Evolutionary conservation across 2,329 filamentous ascomycete species (phyloP), one percentile per base, ranked within the genome.

Genomic region (Tolypocladium guangdongense): DNA sequence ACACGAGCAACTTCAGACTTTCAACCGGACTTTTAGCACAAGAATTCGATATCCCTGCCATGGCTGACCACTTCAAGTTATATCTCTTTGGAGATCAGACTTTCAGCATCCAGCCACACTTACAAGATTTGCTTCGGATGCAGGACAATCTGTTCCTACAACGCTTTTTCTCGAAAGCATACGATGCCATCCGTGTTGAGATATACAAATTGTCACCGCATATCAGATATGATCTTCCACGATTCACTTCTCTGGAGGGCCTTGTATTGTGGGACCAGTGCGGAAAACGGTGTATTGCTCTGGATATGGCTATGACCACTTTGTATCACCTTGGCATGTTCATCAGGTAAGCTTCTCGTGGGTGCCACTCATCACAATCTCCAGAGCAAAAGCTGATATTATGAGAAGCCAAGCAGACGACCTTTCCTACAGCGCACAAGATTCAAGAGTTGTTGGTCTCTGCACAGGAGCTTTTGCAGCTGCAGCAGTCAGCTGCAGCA

Each of bases 21-120:
- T 37, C 36, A 37, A n/a, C 36, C 36, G n/a, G 14, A 6, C 35
- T 7, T 33, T 37, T 18, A 37, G 36, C 36, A 14, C 36, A 37
- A 36, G n/a, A 16, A 37, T n/a, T 37, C 36, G n/a, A 37, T 16
- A n/a, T 16, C 16, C n/a, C 36, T 37, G 33, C 20, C 24, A 51
- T 52, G 50, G 46, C 22, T 18, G 47, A 45, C 38, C 32, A 55
- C 7, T 22, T 55, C 12, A 50, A 55, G 46, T 41, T 55, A 12
- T 52, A 50, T 41, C 50, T 55, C 47, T 55, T 55, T 27, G 54
- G 54, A 39, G 54, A 55, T 49, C 54, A 55, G 51, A 55, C 54
- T 2, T 55, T 48, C 36, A 48, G 48, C 24, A 32, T 53, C 11
- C 38, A 43, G 27, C 51, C 50, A 10, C 38, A 50, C 12, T 32